These are phyloP conservation scores for Trichoderma semiorbis DNA, from an alignment of 2,329 filamentous ascomycete species.

Conservation along the genomic window DNA sequence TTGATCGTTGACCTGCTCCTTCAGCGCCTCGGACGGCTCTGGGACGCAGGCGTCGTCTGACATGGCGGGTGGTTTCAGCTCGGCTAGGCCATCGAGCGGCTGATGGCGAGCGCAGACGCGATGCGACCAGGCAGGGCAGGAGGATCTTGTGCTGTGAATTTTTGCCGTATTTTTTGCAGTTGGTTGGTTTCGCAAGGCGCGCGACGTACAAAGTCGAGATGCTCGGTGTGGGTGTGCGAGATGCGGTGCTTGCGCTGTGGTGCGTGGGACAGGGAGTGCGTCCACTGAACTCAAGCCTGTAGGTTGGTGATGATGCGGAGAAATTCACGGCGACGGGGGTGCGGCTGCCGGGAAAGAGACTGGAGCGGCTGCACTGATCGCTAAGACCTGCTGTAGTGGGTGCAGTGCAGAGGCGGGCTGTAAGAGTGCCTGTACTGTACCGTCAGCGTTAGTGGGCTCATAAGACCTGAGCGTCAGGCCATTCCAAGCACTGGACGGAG, in stretches of 20 bases:
- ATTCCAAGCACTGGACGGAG: constrained; percentile 10
- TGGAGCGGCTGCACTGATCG: background rate
- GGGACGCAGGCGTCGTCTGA: constrained; percentile 53
- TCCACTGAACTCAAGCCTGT: constrained; percentile 8
- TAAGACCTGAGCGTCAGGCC: constrained; percentile 13
- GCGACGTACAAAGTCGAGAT: constrained; percentile 14
- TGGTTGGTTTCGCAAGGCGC: background rate
- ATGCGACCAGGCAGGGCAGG: constrained; percentile 12
- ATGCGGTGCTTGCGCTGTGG: constrained; percentile 17
- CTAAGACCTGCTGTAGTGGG: background rate
- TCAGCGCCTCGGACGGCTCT: constrained; percentile 31
- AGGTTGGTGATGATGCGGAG: constrained; percentile 25
- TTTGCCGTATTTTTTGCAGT: background rate
- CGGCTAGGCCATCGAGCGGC: constrained; percentile 35
- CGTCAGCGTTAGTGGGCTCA: constrained; percentile 14
- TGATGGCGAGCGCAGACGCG: constrained; percentile 12
- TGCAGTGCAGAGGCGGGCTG: background rate
- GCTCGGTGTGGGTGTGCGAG: constrained; percentile 18
- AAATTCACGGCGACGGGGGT: constrained; percentile 24
- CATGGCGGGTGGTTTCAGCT: constrained; percentile 44
- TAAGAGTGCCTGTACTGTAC: background rate
- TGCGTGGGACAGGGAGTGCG: constrained; percentile 20
- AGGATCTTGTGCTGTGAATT: background rate
- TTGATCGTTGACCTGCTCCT: constrained; percentile 29
- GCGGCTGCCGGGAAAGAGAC: constrained; percentile 20